These are phyloP conservation scores for Kluyveromyces marxianus DNA, from an alignment of 1,139 yeast species.

Conservation along the genomic window DNA sequence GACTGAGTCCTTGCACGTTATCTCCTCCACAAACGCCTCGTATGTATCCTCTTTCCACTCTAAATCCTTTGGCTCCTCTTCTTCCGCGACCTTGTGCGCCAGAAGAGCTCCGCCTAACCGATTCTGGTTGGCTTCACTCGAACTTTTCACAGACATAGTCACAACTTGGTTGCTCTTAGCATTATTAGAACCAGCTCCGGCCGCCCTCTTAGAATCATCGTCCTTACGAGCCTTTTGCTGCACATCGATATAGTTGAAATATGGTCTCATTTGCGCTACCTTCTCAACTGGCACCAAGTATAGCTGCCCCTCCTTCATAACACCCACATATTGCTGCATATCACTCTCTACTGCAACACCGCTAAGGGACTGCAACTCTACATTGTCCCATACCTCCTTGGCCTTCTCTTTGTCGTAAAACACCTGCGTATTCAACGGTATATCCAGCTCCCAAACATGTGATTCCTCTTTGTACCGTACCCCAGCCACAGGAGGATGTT, in stretches of 20 bases:
- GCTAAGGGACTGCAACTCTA: constrained; percentile 54
- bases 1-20: constrained; percentile 18
- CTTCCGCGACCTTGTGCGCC: constrained; percentile 68
- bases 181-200: constrained; percentile 35
- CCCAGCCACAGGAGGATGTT: constrained; percentile 37
- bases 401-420: constrained; percentile 62
- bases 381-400: constrained; percentile 46
- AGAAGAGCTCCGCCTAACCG: constrained; percentile 73
- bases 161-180: constrained; percentile 52
- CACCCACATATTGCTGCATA: constrained; percentile 49
- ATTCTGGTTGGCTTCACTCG: constrained; percentile 49
- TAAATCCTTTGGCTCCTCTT: constrained; percentile 47
- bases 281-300: constrained; percentile 61
- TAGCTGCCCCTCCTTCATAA: constrained; percentile 42
- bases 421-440: constrained; percentile 52
- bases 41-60: constrained; percentile 26
- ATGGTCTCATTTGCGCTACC: constrained; percentile 74
- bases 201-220: constrained; percentile 26
- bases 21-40: constrained; percentile 24
- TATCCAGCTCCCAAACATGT: constrained; percentile 55
- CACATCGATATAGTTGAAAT: constrained; percentile 68
- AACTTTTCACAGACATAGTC: constrained; percentile 68
- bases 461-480: constrained; percentile 59
- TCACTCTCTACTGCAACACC: constrained; percentile 59
- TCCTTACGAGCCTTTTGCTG: constrained; percentile 26